phyloP scores from a whole-genome alignment of 306 rosid species.

The Gynostemma pentaphyllum region DNA sequence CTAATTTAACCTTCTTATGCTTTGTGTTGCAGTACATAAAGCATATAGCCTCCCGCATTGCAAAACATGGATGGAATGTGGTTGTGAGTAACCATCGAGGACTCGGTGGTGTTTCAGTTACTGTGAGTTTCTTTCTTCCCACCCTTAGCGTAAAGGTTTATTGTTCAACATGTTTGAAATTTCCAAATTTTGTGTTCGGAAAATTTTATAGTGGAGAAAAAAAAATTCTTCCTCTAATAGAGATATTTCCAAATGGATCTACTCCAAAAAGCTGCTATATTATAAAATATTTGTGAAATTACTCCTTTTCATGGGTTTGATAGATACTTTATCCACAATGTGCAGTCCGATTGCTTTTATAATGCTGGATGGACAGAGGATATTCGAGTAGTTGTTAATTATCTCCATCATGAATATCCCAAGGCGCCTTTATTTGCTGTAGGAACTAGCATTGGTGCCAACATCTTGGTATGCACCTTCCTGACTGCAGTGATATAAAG shows the following conservation, averaged over 20 bases:
- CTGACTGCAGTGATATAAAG: too few species aligned
- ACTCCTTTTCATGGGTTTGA: not conserved
- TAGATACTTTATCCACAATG: not conserved
- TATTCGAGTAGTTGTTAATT: conserved; percentile 34
- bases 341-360: conserved; percentile 60
- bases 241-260: too few species aligned
- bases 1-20: too few species aligned
- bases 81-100: too few species aligned
- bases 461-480: too few species aligned
- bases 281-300: not conserved
- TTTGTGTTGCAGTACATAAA: too few species aligned
- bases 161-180: not conserved
- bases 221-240: too few species aligned
- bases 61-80: too few species aligned
- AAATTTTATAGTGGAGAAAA: not conserved
- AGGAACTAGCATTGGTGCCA: too few species aligned
- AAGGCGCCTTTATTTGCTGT: not conserved
- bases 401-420: conserved; percentile 36
- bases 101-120: conserved; percentile 75
- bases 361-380: conserved; percentile 76
- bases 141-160: not conserved
- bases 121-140: conserved; percentile 38
- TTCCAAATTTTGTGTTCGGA: too few species aligned
- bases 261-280: not conserved
- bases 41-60: too few species aligned